phyloP scores from a whole-genome alignment of 108 stramenopile species.

The Cyclotella cryptica region DNA sequence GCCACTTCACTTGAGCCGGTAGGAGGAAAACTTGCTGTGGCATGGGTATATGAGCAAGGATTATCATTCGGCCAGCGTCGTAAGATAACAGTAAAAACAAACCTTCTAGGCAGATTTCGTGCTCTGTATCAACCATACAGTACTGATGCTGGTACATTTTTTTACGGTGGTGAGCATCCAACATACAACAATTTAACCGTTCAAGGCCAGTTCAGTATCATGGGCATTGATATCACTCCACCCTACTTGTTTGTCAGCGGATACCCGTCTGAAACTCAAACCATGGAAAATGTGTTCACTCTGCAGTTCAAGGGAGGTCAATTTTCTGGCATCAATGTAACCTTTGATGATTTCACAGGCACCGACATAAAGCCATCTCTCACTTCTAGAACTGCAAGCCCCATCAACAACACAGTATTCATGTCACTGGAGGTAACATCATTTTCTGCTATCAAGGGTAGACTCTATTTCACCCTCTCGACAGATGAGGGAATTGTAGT shows the following conservation, averaged over 20 bases:
- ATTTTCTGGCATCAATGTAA: slow-evolving; percentile 19
- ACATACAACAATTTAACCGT: slow-evolving; percentile 20
- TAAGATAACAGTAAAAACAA: slow-evolving; percentile 36
- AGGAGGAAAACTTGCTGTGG: slow-evolving; percentile 22
- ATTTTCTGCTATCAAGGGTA: slow-evolving; percentile 9
- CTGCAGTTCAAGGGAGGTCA: slow-evolving; percentile 30
- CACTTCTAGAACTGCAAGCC: slow-evolving; percentile 14
- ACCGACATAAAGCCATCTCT: slow-evolving; percentile 13
- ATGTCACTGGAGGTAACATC: slow-evolving; percentile 27
- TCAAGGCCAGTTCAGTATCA: slow-evolving; percentile 24
- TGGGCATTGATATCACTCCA: slow-evolving; percentile 27
- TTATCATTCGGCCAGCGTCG: slow-evolving; percentile 15
- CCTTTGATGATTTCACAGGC: slow-evolving; percentile 19
- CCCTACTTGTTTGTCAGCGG: slow-evolving; percentile 14
- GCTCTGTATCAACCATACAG: slow-evolving; percentile 29
- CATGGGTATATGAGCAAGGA: slow-evolving; percentile 33
- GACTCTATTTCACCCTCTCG: slow-evolving; percentile 27
- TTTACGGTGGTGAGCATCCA: slow-evolving; percentile 40
- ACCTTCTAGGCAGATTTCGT: slow-evolving; percentile 20
- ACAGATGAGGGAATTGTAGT: slow-evolving; percentile 17
- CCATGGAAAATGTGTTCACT: slow-evolving; percentile 20
- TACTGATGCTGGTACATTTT: slow-evolving; percentile 23
- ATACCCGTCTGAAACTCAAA: slow-evolving; percentile 13
- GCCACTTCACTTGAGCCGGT: slow-evolving; percentile 9
- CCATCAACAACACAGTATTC: slow-evolving; percentile 16